Evolutionary conservation across 192 early-diverging fungal genomes (phyloP).

Genomic region (Backusella liffmaniae): DNA sequence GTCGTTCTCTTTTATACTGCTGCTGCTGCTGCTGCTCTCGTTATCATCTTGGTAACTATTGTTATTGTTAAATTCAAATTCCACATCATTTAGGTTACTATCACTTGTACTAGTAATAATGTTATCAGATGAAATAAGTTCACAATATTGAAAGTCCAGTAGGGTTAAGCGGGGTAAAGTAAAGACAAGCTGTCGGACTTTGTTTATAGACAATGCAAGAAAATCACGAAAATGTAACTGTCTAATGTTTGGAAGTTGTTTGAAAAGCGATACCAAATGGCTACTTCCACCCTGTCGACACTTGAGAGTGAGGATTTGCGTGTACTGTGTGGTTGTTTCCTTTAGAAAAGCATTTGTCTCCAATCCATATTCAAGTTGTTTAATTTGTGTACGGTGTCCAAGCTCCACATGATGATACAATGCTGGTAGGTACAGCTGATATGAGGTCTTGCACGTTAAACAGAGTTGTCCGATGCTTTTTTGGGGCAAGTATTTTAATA

Average conservation of each 20-base stretch:
- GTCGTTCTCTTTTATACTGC: neutral
- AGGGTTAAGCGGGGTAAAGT: neutral
- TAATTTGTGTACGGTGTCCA: neutral
- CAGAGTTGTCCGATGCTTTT: conserved; percentile 6
- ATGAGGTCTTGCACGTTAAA: conserved; percentile 4
- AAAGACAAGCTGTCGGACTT: neutral
- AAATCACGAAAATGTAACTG: conserved; percentile 12
- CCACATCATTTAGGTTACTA: neutral
- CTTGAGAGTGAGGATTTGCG: conserved; percentile 5
- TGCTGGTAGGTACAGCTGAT: neutral
- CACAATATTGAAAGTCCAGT: conserved; percentile 2
- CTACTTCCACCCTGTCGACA: conserved; percentile 3
- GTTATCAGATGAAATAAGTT: neutral
- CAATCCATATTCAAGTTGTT: conserved; percentile 5
- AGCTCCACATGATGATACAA: conserved; percentile 14
- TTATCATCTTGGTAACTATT: neutral
- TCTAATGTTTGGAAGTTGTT: conserved; percentile 2
- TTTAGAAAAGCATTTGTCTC: neutral
- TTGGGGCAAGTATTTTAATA: neutral
- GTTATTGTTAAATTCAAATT: neutral
- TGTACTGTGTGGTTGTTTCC: neutral
- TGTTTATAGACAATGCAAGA: conserved; percentile 4
- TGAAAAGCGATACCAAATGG: neutral
- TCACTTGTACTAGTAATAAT: neutral
- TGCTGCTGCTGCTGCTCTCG: neutral